Base-by-base conservation (phyloP, 257 asterid species). In the Solanum pennellii region DNA sequence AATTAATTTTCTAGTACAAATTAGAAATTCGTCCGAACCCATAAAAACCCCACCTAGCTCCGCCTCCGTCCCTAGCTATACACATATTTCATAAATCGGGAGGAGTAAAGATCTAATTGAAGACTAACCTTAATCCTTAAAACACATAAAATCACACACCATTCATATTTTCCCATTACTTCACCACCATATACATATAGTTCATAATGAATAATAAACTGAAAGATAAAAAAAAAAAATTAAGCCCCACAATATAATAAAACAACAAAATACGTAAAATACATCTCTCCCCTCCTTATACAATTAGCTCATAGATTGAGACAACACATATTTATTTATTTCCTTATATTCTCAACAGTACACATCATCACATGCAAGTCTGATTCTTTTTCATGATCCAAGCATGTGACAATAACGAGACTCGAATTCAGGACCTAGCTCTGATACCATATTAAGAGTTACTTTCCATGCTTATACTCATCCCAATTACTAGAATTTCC, bases 101-200 rank as follows among this genome's bases (percentile, higher is more conserved):
- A 29, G 41, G 25, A 29, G 42, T 16, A 21, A 71, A 71, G n/a
- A 71, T 8, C 12, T 16, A 62, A n/a, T 5, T 71, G 77, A 71
- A 33, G 25, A 37, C 35, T 16, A 72, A 16, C 4, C 45, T 72
- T 56, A 7, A n/a, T 7, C 65, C n/a, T 56, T 33, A 16, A 31
- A 60, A 16, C 79, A 72, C 79, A 72, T 72, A 72, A 73, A 33
- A 35, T 73, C 74, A 68, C 74, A 68, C 74, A 68, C 39, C 74
- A 20, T 68, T 39, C 45, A 33, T 72, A 35, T 72, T 72, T 72
- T 33, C 79, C 16, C 47, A 73, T 73, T 35, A 35, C 15, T 73
- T 20, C 18, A 73, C 27, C 27, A 72, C 25, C 9, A 18, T 52
- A 52, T 2, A 52, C 12, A 73, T 20, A 73, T 18, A 33, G 80